Conservation (phyloP, 345 rosid species). For the Reutealis trisperma region DNA sequence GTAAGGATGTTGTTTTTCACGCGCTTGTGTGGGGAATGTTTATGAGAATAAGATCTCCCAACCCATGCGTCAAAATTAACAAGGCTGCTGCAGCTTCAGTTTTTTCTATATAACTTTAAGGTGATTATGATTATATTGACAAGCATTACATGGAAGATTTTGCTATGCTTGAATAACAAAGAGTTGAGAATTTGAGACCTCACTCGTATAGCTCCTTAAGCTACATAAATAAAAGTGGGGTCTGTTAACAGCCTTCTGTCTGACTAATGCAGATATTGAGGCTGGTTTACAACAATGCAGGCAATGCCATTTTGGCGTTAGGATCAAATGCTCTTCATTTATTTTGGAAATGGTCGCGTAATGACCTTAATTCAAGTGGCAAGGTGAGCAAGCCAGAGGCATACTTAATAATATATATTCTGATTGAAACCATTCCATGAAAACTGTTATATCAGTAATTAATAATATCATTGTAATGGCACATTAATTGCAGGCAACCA, state of each 20-base stretch:
- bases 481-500: conserved; percentile 25
- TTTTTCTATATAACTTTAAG: neutral
- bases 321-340: conserved; percentile 38
- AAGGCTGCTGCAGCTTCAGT: neutral
- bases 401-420: neutral
- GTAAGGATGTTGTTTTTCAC: neutral
- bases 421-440: conserved; percentile 5
- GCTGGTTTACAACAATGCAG: conserved; percentile 43
- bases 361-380: conserved; percentile 27
- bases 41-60: neutral
- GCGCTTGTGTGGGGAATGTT: neutral
- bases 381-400: conserved; percentile 30
- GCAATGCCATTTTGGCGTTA: conserved; percentile 42
- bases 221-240: neutral
- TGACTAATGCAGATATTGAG: conserved; percentile 42
- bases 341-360: conserved; percentile 43
- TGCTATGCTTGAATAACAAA: neutral
- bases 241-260: conserved; percentile 13
- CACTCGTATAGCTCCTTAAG: neutral
- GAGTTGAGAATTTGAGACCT: neutral
- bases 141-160: neutral
- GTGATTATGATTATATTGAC: neutral
- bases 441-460: neutral
- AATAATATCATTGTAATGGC: neutral
- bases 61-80: neutral